Conservation (phyloP, 2,329 filamentous ascomycete species). For the Thelonectria olida region DNA sequence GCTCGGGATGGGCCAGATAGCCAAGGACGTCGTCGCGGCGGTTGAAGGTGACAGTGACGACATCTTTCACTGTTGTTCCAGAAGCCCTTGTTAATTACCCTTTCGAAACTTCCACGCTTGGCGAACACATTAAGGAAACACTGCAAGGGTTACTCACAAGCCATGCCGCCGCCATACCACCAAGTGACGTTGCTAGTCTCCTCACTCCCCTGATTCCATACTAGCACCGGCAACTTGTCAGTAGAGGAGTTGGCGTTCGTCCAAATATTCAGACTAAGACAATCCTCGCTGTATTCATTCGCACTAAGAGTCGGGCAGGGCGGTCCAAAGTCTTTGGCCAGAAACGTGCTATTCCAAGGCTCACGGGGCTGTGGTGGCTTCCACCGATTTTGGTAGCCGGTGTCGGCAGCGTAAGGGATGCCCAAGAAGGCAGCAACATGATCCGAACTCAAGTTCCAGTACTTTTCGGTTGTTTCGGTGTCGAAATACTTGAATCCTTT, state of each 20-base stretch:
- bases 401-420: slow-evolving; percentile 11
- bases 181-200: not conserved
- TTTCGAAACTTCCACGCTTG: not conserved
- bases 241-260: slow-evolving; percentile 1
- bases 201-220: slow-evolving; percentile 13
- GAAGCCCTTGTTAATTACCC: not conserved
- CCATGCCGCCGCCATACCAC: slow-evolving; percentile 11
- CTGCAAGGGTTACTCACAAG: not conserved
- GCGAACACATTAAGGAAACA: too few relatives aligned
- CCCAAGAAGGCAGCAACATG: slow-evolving; percentile 1
- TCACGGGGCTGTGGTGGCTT: slow-evolving; percentile 1
- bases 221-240: slow-evolving; percentile 11
- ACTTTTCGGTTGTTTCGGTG: not conserved
- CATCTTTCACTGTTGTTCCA: not conserved
- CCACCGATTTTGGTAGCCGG: slow-evolving; percentile 6
- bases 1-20: slow-evolving; percentile 7
- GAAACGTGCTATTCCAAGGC: slow-evolving; percentile 5
- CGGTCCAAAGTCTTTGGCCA: not conserved
- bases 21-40: slow-evolving; percentile 4
- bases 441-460: not conserved
- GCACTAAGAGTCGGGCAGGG: not conserved
- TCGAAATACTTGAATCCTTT: slow-evolving; percentile 8
- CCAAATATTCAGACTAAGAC: slow-evolving; percentile 13
- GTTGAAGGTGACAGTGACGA: slow-evolving; percentile 5
- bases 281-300: slow-evolving; percentile 2